Percentiles rank a stretch among this genome's conserved stretches.
phyloP scores from a whole-genome alignment of 352 stramenopile species.

The Phytophthora meadii region DNA sequence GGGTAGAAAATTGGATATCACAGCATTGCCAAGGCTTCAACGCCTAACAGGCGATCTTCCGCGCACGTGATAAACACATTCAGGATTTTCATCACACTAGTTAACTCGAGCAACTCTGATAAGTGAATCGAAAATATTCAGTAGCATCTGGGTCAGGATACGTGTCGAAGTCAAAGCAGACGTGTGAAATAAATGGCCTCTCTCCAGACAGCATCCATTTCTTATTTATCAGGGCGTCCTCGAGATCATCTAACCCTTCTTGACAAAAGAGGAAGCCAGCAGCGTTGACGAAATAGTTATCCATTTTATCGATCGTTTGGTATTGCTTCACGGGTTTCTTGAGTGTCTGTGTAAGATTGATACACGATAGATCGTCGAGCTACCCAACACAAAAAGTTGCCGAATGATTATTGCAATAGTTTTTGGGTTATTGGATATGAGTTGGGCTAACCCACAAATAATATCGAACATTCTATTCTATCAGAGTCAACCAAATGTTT shows the following conservation, averaged over 20 bases:
- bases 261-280: too few relatives aligned
- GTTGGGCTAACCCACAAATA: too few relatives aligned
- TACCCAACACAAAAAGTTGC: too few relatives aligned
- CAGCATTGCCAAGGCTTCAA: conserved; percentile 11
- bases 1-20: conserved; percentile 9
- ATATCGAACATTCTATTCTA: too few relatives aligned
- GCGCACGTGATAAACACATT: background rate
- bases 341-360: too few relatives aligned
- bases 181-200: conserved; percentile 1
- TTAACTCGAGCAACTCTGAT: background rate
- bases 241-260: background rate
- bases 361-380: too few relatives aligned
- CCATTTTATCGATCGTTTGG: too few relatives aligned
- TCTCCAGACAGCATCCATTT: background rate
- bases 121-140: conserved; percentile 7
- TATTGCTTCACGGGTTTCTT: too few relatives aligned
- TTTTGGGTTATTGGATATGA: too few relatives aligned
- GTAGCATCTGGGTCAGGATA: conserved; percentile 3
- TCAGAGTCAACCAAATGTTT: too few relatives aligned
- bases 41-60: background rate
- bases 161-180: conserved; percentile 1
- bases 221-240: background rate
- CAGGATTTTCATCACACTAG: background rate
- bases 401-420: too few relatives aligned
- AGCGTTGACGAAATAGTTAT: too few relatives aligned